These are phyloP conservation scores for Henckelia pumila DNA, from an alignment of 257 asterid genomes.

Conservation along the genomic window DNA sequence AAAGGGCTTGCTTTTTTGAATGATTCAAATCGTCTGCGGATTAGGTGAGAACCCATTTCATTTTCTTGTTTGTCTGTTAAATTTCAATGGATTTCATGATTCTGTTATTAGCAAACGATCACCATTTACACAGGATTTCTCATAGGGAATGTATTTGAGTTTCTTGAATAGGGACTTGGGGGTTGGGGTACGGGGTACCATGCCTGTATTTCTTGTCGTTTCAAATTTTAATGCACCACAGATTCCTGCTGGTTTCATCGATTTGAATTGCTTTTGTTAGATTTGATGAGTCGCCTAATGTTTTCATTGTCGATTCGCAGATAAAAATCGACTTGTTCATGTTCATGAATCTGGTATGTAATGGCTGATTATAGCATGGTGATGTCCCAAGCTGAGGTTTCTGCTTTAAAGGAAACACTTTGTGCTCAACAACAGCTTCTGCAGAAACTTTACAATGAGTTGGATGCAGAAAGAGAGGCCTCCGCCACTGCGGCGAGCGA, in stretches of 20 bases:
- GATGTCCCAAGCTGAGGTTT: slow-evolving; percentile 43
- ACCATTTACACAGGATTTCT: slow-evolving; percentile 10
- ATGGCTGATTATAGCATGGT: slow-evolving; percentile 48
- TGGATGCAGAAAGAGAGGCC: slow-evolving; percentile 91
- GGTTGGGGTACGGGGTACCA: neutral
- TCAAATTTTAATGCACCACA: neutral
- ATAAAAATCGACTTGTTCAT: slow-evolving; percentile 5
- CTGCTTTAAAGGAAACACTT: slow-evolving; percentile 60
- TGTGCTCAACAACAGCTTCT: slow-evolving; percentile 74
- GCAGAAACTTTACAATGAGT: slow-evolving; percentile 69
- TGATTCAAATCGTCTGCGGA: slow-evolving; percentile 19
- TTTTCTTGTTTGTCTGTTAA: slow-evolving; percentile 9
- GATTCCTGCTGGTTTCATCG: neutral
- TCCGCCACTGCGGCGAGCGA: slow-evolving; percentile 83
- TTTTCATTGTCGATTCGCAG: slow-evolving; percentile 22
- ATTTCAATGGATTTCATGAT: slow-evolving; percentile 2
- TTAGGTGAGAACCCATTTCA: slow-evolving; percentile 29
- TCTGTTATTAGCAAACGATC: neutral
- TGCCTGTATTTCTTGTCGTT: neutral
- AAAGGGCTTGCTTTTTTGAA: slow-evolving; percentile 12
- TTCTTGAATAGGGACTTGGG: slow-evolving; percentile 20
- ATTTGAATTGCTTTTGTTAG: no score
- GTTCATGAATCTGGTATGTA: slow-evolving; percentile 11
- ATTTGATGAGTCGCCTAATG: neutral
- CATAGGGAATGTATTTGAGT: neutral